Evolutionary conservation across 1,284 basidiomycete species (phyloP), one percentile per base, ranked within the genome.

Genomic region (Cutaneotrichosporon mucoides): DNA sequence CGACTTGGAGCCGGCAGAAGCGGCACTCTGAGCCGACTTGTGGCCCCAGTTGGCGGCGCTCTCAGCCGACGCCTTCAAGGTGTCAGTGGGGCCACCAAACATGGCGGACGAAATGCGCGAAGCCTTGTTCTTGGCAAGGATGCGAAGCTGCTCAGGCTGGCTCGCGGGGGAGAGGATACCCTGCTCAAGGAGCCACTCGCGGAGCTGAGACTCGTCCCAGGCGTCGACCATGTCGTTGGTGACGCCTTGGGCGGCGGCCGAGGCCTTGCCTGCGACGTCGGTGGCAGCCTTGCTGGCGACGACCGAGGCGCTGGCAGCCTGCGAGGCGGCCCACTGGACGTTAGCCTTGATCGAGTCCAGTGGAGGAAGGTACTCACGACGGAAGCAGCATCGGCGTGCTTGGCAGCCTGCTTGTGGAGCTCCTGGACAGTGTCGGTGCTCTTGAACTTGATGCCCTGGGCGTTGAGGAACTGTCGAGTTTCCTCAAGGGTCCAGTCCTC

Each of bases 171-270:
- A 84, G 48, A 95, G 85, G 62, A 94, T 82, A 48, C 92, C 92
- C 65, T 92, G 86, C 70, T 90, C 85, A 59, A 95, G 83, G n/a
- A 96, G 81, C 78, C 88, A 94, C 65, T 88, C 81, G 67, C 91
- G 84, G 35, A 95, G 81, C 50, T 83, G 83, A 35, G 85, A 87
- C 72, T 95, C 91, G 69, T 89, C 85, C 91, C 91, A 80, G 70
- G 72, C 72, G 61, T 81, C 79, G 57, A 81, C 70, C 2, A 78
- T 70, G 40, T 73, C 68, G 42, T 81, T 78, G 53, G 76, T 73
- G 15, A 60, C 42, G 45, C 48, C 58, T 46, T 79, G 67, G 50
- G 82, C 78, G 66, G 24, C 24, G 24, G 24, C 24, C 24, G 24
- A 24, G 24, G 89, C 90, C 35, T 83, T 79, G 66, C 84, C 82